These are phyloP conservation scores for Sphaerulina musiva DNA, from an alignment of 2,329 filamentous ascomycete genomes.

Conservation along the genomic window DNA sequence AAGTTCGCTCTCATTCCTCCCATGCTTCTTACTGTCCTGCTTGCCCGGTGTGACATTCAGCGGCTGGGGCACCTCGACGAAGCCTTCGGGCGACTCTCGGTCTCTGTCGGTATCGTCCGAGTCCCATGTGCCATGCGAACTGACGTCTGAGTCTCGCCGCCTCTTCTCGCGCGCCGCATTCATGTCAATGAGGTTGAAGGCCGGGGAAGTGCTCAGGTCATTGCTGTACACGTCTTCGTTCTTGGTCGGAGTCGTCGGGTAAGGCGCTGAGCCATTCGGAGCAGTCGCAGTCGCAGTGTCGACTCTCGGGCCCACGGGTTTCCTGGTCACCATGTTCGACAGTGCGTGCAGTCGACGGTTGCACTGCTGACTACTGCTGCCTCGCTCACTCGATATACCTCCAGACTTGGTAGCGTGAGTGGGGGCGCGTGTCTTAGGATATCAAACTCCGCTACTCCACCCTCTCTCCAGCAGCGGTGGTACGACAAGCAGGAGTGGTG, in stretches of 20 bases:
- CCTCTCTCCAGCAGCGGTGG: background rate
- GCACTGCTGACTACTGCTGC: background rate
- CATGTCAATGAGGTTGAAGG: slow-evolving; percentile 38
- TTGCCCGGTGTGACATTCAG: slow-evolving; percentile 25
- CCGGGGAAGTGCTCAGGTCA: slow-evolving; percentile 33
- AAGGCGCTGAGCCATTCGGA: slow-evolving; percentile 38
- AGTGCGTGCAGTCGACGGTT: background rate
- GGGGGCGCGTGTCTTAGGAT: background rate
- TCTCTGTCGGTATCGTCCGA: slow-evolving; percentile 22
- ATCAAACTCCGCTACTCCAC: background rate
- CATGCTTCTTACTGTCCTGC: slow-evolving; percentile 13
- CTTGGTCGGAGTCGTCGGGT: slow-evolving; percentile 40
- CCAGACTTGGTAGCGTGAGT: background rate
- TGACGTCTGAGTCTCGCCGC: slow-evolving; percentile 33
- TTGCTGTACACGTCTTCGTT: slow-evolving; percentile 31
- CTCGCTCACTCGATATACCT: background rate
- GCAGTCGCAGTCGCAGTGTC: slow-evolving; percentile 28
- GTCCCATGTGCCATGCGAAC: slow-evolving; percentile 34
- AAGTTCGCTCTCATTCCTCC: slow-evolving; percentile 21
- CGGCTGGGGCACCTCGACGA: slow-evolving; percentile 27
- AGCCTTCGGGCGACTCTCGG: slow-evolving; percentile 15
- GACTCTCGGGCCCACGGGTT: slow-evolving; percentile 35
- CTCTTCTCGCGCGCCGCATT: slow-evolving; percentile 24
- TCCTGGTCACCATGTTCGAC: slow-evolving; percentile 40
- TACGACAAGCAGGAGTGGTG: background rate